Evolutionary conservation across 768 basidiomycete genomes (phyloP).

Genomic region (Trametes sanguinea): DNA sequence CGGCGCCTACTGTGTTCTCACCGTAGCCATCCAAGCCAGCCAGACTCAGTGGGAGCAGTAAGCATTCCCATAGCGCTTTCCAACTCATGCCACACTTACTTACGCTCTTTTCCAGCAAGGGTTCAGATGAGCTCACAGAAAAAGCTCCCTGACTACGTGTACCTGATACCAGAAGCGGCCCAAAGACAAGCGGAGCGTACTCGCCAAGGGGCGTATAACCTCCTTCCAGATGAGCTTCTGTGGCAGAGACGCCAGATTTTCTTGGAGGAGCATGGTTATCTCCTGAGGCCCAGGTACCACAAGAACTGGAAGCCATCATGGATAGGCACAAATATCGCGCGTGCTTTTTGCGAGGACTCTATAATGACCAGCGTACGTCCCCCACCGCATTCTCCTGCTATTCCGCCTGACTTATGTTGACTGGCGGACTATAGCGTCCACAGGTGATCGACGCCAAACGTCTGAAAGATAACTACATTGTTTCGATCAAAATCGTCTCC

Average conservation of each 20-base stretch:
- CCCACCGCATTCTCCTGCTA: too few relatives aligned
- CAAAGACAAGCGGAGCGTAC: neutral
- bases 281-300: constrained; percentile 24
- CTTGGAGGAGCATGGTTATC: constrained; percentile 20
- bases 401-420: too few relatives aligned
- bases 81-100: too few relatives aligned
- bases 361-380: constrained; percentile 7
- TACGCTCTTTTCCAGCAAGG: too few relatives aligned
- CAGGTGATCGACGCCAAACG: neutral
- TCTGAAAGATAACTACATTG: neutral
- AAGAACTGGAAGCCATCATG: constrained; percentile 20
- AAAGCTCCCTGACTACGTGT: neutral
- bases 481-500: neutral
- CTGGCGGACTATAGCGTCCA: too few relatives aligned
- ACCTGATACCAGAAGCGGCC: neutral
- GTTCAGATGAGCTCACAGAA: neutral
- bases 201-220: neutral
- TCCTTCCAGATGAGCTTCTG: neutral
- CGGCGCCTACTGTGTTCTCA: too few relatives aligned
- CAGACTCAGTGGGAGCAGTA: too few relatives aligned
- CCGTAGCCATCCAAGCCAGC: too few relatives aligned
- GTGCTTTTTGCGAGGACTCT: constrained; percentile 22
- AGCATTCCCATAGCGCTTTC: too few relatives aligned
- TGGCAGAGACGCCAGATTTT: constrained; percentile 20
- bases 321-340: constrained; percentile 18